Evolutionary conservation across 768 basidiomycete genomes (phyloP).

Genomic region (Termitomyces sp.): DNA sequence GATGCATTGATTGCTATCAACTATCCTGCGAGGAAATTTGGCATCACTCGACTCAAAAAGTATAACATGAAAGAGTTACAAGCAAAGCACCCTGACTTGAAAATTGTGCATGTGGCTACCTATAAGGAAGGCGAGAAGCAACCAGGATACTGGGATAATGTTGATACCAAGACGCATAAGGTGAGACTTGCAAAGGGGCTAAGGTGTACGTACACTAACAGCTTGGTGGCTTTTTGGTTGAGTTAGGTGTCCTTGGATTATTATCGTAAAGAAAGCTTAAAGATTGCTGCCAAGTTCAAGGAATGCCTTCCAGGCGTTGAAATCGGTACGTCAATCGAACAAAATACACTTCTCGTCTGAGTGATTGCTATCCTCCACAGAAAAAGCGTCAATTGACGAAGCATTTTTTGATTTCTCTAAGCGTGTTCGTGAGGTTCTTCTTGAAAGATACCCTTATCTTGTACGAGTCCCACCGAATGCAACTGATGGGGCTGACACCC

Average conservation of each 20-base stretch:
- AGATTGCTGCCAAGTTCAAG: slow-evolving; percentile 80
- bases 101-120: slow-evolving; percentile 91
- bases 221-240: background rate
- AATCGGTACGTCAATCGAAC: slow-evolving; percentile 48
- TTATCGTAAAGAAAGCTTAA: slow-evolving; percentile 86
- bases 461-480: slow-evolving; percentile 63
- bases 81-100: slow-evolving; percentile 79
- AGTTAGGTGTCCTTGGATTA: slow-evolving; percentile 87
- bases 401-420: slow-evolving; percentile 90
- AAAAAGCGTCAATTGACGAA: slow-evolving; percentile 97
- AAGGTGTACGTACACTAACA: background rate
- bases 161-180: slow-evolving; percentile 90
- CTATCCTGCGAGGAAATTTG: slow-evolving; percentile 89
- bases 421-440: slow-evolving; percentile 69
- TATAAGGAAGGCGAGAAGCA: slow-evolving; percentile 84
- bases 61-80: slow-evolving; percentile 62
- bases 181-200: slow-evolving; percentile 29
- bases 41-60: slow-evolving; percentile 89
- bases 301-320: slow-evolving; percentile 75
- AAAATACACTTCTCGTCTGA: background rate
- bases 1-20: slow-evolving; percentile 89
- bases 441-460: slow-evolving; percentile 76
- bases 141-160: slow-evolving; percentile 89
- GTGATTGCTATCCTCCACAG: slow-evolving; percentile 30
- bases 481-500: slow-evolving; percentile 67